phyloP scores from a whole-genome alignment of 192 early-diverging fungal genomes.

The Spizellomyces sp. region DNA sequence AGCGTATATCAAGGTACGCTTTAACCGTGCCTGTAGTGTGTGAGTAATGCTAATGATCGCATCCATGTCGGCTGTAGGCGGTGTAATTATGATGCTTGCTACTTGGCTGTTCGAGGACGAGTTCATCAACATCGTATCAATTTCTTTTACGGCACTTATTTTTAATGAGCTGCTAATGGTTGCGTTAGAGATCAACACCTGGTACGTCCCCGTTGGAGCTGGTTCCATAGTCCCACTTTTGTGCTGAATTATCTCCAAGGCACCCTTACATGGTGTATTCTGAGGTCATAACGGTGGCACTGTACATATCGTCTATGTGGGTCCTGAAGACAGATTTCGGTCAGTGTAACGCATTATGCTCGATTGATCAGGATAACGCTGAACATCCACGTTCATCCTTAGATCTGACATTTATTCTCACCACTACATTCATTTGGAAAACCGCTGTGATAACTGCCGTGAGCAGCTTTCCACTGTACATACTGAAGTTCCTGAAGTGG shows the following conservation, averaged over 20 bases:
- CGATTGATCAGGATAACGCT: neutral
- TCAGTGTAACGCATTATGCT: constrained; percentile 38
- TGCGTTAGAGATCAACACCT: constrained; percentile 88
- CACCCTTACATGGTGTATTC: constrained; percentile 88
- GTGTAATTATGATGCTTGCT: constrained; percentile 92
- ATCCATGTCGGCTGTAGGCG: constrained; percentile 46
- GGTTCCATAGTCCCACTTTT: neutral
- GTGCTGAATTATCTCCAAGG: constrained; percentile 32
- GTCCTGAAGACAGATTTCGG: constrained; percentile 90
- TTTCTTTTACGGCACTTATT: constrained; percentile 92
- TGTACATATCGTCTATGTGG: constrained; percentile 90
- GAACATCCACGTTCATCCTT: neutral
- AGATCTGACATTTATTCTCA: constrained; percentile 86
- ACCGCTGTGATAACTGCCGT: constrained; percentile 85
- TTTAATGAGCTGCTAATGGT: constrained; percentile 97
- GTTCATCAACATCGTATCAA: constrained; percentile 92
- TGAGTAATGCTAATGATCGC: neutral
- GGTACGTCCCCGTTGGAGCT: constrained; percentile 48
- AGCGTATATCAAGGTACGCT: constrained; percentile 84
- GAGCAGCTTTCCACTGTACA: constrained; percentile 83
- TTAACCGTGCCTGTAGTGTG: neutral
- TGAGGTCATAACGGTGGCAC: constrained; percentile 75
- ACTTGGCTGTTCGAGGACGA: constrained; percentile 94
- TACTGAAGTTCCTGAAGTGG: constrained; percentile 78
- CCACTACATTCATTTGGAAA: constrained; percentile 87